Conservation (phyloP, 176 grass and related monocot genomes). For the Elaeis guineensis region DNA sequence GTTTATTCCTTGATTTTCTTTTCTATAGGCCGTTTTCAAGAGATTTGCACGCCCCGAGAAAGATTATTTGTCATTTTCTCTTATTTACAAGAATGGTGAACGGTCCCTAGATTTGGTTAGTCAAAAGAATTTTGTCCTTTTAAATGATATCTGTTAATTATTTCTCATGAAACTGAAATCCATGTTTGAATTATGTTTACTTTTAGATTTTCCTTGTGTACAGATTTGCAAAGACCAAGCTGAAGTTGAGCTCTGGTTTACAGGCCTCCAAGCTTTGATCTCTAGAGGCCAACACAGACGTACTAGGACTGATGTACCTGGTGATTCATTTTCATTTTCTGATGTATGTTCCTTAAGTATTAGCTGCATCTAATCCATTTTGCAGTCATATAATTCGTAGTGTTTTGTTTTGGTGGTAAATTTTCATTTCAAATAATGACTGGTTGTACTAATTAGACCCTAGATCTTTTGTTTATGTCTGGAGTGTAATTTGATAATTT, state of each 20-base stretch:
- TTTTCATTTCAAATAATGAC: too few species aligned
- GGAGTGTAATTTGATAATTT: too few species aligned
- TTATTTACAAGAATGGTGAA: conserved; percentile 82
- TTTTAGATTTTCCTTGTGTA: conserved; percentile 13
- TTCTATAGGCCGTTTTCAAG: conserved; percentile 62
- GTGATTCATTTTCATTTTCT: conserved; percentile 55
- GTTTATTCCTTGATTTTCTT: background rate
- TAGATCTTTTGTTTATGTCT: too few species aligned
- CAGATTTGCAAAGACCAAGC: conserved; percentile 97
- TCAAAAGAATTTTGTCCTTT: background rate
- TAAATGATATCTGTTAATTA: background rate
- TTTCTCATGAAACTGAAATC: too few species aligned
- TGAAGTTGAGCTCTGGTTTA: conserved; percentile 90
- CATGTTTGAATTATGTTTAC: too few species aligned
- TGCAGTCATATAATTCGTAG: too few species aligned
- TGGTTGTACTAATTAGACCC: too few species aligned
- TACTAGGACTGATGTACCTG: conserved; percentile 34
- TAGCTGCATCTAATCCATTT: too few species aligned
- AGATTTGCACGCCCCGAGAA: conserved; percentile 80
- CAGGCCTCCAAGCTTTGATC: conserved; percentile 50
- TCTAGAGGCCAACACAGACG: conserved; percentile 28
- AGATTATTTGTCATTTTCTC: conserved; percentile 94
- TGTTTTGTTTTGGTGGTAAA: too few species aligned
- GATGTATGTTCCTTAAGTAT: conserved; percentile 42
- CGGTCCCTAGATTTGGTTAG: conserved; percentile 95